These are phyloP conservation scores for Yamadazyma epiphylla DNA, from an alignment of 1,139 yeast genomes.

Conservation along the genomic window DNA sequence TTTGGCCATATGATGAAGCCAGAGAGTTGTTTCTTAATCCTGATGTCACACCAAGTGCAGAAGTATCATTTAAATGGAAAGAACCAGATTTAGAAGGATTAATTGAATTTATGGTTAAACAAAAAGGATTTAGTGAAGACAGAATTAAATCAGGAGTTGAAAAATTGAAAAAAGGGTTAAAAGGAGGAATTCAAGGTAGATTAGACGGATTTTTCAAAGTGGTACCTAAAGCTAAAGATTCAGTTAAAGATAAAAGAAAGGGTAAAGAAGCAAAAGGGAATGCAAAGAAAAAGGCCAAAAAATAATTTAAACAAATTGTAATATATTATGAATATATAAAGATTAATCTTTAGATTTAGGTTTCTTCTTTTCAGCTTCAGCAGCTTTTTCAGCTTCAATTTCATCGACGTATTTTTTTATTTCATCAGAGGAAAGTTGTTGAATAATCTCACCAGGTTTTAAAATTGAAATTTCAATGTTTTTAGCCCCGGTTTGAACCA, in stretches of 20 bases:
- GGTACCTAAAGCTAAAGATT: conserved; percentile 44
- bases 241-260: conserved; percentile 23
- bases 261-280: conserved; percentile 17
- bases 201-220: conserved; percentile 87
- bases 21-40: conserved; percentile 79
- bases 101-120: conserved; percentile 64
- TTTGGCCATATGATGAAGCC: conserved; percentile 92
- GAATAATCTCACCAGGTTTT: conserved; percentile 58
- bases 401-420: conserved; percentile 74
- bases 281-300: conserved; percentile 14
- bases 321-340: conserved; percentile 3
- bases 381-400: conserved; percentile 88
- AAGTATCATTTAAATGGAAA: conserved; percentile 68
- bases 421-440: conserved; percentile 63
- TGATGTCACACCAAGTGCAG: conserved; percentile 62
- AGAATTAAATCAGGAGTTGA: conserved; percentile 85
- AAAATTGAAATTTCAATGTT: conserved; percentile 91
- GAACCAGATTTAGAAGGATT: conserved; percentile 78
- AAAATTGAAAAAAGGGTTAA: conserved; percentile 77
- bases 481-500: conserved; percentile 96
- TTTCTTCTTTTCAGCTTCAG: conserved; percentile 85
- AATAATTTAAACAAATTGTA: conserved; percentile 2
- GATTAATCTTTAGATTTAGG: conserved; percentile 32
- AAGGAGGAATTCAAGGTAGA: conserved; percentile 86
- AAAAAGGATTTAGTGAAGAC: conserved; percentile 89